phyloP scores from a whole-genome alignment of 495 filamentous ascomycete species.

The Parmelia sp. region DNA sequence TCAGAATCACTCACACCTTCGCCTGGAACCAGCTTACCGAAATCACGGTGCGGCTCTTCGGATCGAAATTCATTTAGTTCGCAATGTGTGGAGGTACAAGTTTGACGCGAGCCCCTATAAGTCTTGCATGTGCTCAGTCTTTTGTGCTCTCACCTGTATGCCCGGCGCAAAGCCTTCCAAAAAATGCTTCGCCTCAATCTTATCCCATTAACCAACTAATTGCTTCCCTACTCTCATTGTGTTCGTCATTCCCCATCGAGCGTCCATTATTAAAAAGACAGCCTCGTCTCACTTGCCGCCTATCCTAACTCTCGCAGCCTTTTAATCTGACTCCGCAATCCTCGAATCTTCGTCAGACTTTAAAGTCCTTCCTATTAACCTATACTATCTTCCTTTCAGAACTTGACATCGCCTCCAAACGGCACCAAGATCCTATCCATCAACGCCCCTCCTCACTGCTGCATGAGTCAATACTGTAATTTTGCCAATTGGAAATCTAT shows the following conservation, averaged over 20 bases:
- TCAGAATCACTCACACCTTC: neutral
- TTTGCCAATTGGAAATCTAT: neutral
- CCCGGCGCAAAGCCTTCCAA: constrained; percentile 15
- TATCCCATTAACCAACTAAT: neutral
- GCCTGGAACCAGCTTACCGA: neutral
- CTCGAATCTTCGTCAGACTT: neutral
- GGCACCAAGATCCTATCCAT: neutral
- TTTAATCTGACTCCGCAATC: constrained; percentile 7
- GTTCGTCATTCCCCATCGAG: neutral
- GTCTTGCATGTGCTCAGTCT: neutral
- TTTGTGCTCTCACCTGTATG: constrained; percentile 4
- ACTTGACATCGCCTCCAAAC: neutral
- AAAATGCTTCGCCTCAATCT: constrained; percentile 17
- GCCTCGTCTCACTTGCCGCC: constrained; percentile 3
- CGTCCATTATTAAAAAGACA: constrained; percentile 13
- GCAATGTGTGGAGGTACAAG: constrained; percentile 13
- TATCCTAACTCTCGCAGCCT: neutral
- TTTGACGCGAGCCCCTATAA: constrained; percentile 8
- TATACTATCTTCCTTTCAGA: neutral
- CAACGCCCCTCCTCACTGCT: neutral
- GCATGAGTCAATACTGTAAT: constrained; percentile 7
- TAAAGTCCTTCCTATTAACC: neutral
- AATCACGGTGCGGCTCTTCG: constrained; percentile 19
- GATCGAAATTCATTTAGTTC: constrained; percentile 6
- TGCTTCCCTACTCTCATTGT: neutral